phyloP scores from a whole-genome alignment of 202 grass and related monocot genomes.

The Bolboschoenoplectus hybrid region DNA sequence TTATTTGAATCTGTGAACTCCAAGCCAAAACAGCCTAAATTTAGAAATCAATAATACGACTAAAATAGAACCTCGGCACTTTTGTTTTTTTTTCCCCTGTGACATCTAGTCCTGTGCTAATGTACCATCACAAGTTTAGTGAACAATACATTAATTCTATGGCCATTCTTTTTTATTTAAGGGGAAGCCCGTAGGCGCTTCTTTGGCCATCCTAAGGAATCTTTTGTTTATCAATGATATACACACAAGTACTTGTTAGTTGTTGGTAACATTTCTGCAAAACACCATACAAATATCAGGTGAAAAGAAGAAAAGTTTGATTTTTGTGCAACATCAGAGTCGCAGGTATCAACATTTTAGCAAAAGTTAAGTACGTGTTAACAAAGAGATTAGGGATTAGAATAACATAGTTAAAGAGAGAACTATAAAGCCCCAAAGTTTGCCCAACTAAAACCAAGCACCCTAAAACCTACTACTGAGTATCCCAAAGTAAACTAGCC shows the following conservation, averaged over 20 bases:
- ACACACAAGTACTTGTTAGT: neutral
- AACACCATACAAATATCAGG: neutral
- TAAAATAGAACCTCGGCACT: neutral
- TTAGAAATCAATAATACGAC: neutral
- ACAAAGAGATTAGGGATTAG: conserved; percentile 2
- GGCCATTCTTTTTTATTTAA: no score
- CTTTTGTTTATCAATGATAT: neutral
- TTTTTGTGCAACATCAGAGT: neutral
- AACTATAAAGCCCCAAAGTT: neutral
- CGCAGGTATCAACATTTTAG: neutral
- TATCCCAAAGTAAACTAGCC: conserved; percentile 2
- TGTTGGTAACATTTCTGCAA: neutral
- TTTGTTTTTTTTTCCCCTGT: neutral
- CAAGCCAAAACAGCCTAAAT: neutral
- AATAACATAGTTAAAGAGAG: neutral
- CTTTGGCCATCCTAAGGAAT: no score
- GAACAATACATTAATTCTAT: no score
- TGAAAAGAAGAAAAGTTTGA: neutral
- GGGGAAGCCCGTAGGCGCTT: no score
- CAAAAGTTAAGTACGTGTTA: neutral
- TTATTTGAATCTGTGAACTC: neutral
- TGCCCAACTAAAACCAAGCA: conserved; percentile 19
- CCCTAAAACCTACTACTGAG: neutral
- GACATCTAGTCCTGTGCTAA: neutral
- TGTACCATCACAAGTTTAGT: neutral